Conservation (phyloP, 2,329 filamentous ascomycete genomes). For the Alternaria postmessia region DNA sequence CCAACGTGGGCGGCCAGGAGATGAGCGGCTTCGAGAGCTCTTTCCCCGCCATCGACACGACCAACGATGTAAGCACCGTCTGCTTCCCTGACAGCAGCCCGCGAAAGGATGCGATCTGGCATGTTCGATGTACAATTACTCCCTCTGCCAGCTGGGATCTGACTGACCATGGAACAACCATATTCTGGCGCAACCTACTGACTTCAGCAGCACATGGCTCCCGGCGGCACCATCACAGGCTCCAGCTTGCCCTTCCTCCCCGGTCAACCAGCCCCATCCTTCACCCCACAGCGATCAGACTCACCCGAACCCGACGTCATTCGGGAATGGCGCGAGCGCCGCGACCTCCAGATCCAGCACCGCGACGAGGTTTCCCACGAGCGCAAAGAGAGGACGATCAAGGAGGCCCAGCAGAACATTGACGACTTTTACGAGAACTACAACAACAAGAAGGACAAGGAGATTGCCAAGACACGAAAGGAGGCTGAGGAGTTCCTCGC, state of each 20-base stretch:
- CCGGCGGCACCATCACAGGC: slow-evolving; percentile 82
- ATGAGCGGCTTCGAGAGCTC: slow-evolving; percentile 80
- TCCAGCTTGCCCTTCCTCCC: slow-evolving; percentile 64
- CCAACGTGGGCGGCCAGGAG: slow-evolving; percentile 54
- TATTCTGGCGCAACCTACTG: slow-evolving; percentile 9
- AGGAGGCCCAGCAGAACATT: slow-evolving; percentile 91
- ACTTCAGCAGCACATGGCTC: slow-evolving; percentile 68
- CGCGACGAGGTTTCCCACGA: slow-evolving; percentile 83
- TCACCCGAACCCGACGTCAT: slow-evolving; percentile 91
- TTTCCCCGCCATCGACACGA: slow-evolving; percentile 82
- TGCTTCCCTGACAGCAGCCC: slow-evolving; percentile 1
- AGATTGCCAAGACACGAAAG: slow-evolving; percentile 82
- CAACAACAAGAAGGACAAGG: slow-evolving; percentile 97
- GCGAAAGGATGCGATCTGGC: background rate
- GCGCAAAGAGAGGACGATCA: slow-evolving; percentile 84
- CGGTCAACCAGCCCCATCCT: slow-evolving; percentile 45
- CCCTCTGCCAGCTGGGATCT: background rate
- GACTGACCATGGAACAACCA: background rate
- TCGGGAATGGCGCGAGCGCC: slow-evolving; percentile 87
- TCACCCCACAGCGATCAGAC: slow-evolving; percentile 64
- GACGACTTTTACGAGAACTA: slow-evolving; percentile 99
- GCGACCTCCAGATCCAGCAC: slow-evolving; percentile 82
- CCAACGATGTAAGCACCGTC: slow-evolving; percentile 69
- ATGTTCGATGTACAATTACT: background rate
- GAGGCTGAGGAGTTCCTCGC: slow-evolving; percentile 94